These are phyloP conservation scores for Pseudogymnoascus sp. DNA, from an alignment of 2,329 filamentous ascomycete species.

Conservation along the genomic window DNA sequence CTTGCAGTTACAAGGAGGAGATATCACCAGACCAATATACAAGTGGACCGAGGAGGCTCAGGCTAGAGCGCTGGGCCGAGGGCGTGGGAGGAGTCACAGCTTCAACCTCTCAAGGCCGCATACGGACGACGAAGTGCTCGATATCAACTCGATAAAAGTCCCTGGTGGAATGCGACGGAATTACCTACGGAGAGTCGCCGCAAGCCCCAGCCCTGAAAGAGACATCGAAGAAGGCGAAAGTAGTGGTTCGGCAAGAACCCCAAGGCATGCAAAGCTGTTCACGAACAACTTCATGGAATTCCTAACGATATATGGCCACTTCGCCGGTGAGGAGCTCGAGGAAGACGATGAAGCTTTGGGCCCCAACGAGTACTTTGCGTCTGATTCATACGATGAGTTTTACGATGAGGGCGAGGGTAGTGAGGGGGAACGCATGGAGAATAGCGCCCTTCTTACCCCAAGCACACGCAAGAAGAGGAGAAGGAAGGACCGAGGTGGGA, in stretches of 20 bases:
- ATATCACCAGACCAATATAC: constrained; percentile 92
- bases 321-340: constrained; percentile 91
- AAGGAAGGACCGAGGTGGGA: constrained; percentile 65
- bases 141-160: constrained; percentile 85
- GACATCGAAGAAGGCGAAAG: constrained; percentile 28
- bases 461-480: constrained; percentile 59
- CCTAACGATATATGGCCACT: constrained; percentile 89
- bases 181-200: constrained; percentile 70
- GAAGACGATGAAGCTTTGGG: constrained; percentile 87
- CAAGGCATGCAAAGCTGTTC: constrained; percentile 54
- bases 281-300: constrained; percentile 96
- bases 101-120: constrained; percentile 71
- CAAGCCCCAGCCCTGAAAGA: constrained; percentile 45
- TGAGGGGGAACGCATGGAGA: constrained; percentile 75
- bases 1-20: constrained; percentile 83
- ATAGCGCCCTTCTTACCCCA: constrained; percentile 74
- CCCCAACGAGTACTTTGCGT: constrained; percentile 87
- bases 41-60: constrained; percentile 90
- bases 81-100: constrained; percentile 72
- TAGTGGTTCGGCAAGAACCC: constrained; percentile 30
- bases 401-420: constrained; percentile 44
- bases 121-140: constrained; percentile 69
- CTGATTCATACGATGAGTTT: constrained; percentile 57
- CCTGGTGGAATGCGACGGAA: constrained; percentile 91
- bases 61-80: constrained; percentile 46